Conservation (phyloP, 1,284 basidiomycete genomes). For the Kwoniella shivajii region DNA sequence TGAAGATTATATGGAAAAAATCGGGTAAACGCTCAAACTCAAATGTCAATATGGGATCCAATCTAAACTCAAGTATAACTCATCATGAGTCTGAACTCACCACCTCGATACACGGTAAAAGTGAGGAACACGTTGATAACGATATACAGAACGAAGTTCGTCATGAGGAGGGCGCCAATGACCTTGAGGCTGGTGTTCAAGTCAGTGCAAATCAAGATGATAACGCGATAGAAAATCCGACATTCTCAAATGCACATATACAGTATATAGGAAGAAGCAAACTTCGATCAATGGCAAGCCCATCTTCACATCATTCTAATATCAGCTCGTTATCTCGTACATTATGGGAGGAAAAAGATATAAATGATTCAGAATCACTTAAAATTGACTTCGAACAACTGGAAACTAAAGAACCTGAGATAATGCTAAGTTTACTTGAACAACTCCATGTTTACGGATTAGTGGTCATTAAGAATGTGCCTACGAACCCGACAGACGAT, state of each 20-base stretch:
- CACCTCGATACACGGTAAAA: too few species aligned
- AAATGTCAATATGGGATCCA: too few species aligned
- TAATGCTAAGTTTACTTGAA: conserved; percentile 27
- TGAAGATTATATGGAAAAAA: conserved; percentile 4
- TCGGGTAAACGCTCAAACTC: too few species aligned
- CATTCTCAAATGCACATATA: neutral
- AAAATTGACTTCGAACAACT: conserved; percentile 14
- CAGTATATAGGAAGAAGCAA: neutral
- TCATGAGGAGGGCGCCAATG: too few species aligned
- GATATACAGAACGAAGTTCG: too few species aligned
- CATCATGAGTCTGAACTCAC: too few species aligned
- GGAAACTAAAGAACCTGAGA: neutral
- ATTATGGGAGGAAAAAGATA: conserved; percentile 8
- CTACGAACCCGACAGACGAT: conserved; percentile 61
- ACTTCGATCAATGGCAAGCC: conserved; percentile 4
- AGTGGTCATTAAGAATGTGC: conserved; percentile 61
- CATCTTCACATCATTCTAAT: neutral
- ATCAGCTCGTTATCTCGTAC: conserved; percentile 1
- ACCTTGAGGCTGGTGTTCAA: too few species aligned
- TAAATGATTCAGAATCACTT: neutral
- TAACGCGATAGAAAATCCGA: neutral
- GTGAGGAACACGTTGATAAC: too few species aligned
- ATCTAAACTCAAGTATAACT: too few species aligned
- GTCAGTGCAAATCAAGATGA: too few species aligned
- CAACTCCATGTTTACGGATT: conserved; percentile 59